A percentile compares a stretch with the other conserved stretches of the same genome.
Conservation (phyloP, 306 rosid species). For the Prunus campanulata region DNA sequence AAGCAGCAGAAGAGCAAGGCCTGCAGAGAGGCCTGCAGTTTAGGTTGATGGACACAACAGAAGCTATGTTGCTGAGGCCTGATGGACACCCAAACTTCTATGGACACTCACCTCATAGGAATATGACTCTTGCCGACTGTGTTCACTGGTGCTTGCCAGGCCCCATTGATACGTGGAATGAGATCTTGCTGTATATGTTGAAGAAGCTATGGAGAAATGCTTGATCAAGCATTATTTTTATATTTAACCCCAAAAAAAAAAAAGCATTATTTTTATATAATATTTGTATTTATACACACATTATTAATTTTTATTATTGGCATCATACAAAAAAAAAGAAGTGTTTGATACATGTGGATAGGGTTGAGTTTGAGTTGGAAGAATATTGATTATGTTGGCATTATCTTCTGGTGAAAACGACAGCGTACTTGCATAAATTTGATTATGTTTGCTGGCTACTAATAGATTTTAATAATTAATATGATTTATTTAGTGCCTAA, state of each 20-base stretch:
- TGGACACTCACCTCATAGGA: conserved; percentile 45
- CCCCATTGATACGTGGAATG: conserved; percentile 92
- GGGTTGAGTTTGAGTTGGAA: not conserved
- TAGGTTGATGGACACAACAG: conserved; percentile 60
- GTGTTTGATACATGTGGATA: not conserved
- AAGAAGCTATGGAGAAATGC: conserved; percentile 13
- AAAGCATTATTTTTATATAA: not conserved
- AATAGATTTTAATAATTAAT: not conserved
- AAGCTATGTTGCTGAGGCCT: conserved; percentile 71
- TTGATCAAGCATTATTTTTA: not conserved
- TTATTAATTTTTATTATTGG: not conserved
- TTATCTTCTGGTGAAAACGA: not conserved
- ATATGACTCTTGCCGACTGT: conserved; percentile 55
- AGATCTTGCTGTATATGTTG: conserved; percentile 58
- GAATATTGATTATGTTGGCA: not conserved
- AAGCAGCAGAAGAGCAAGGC: conserved; percentile 45
- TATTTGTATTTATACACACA: not conserved
- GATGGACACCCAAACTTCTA: conserved; percentile 86
- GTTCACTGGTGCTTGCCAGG: conserved; percentile 95
- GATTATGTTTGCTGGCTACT: conserved; percentile 5
- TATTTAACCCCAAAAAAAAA: not conserved
- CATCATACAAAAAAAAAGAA: not conserved
- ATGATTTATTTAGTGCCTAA: not conserved
- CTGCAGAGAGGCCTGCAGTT: conserved; percentile 48
- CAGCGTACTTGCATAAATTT: conserved; percentile 9